These are phyloP conservation scores for Podaxis pistillaris DNA, from an alignment of 768 basidiomycete genomes.

Conservation along the genomic window DNA sequence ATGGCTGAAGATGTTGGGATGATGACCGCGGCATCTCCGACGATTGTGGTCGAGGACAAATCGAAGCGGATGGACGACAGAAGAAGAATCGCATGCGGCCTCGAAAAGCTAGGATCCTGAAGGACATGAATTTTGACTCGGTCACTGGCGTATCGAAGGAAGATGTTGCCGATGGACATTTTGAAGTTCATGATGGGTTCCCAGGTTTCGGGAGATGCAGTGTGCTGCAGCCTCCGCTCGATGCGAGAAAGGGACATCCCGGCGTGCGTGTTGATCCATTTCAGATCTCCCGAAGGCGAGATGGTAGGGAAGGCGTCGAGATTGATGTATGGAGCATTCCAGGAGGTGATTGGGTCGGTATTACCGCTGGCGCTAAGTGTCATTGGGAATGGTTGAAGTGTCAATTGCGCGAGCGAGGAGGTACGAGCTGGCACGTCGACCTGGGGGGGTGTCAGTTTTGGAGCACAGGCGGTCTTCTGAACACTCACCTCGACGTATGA, in stretches of 20 bases:
- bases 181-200: constrained; percentile 23
- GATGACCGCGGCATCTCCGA: constrained; percentile 49
- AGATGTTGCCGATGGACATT: constrained; percentile 20
- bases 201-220: constrained; percentile 3
- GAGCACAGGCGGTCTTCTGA: constrained; percentile 13
- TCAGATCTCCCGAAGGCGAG: constrained; percentile 8
- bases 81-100: constrained; percentile 41
- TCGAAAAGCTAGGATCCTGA: not conserved
- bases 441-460: constrained; percentile 18
- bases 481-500: constrained; percentile 43
- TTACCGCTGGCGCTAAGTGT: constrained; percentile 1
- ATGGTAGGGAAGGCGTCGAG: constrained; percentile 25
- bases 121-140: not conserved
- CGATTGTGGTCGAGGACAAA: constrained; percentile 44
- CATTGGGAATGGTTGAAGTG: constrained; percentile 29
- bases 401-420: constrained; percentile 14
- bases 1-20: constrained; percentile 29
- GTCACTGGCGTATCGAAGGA: constrained; percentile 16
- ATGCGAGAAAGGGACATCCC: constrained; percentile 20
- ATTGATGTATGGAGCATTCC: constrained; percentile 34
- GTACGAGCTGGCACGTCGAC: constrained; percentile 24
- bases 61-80: constrained; percentile 47
- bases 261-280: constrained; percentile 26
- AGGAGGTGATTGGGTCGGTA: constrained; percentile 18
- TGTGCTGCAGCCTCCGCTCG: constrained; percentile 16